A percentile compares a stretch with the other conserved stretches of the same genome.
These are phyloP conservation scores for Citrus glauca DNA, from an alignment of 345 rosid species.

Conservation along the genomic window DNA sequence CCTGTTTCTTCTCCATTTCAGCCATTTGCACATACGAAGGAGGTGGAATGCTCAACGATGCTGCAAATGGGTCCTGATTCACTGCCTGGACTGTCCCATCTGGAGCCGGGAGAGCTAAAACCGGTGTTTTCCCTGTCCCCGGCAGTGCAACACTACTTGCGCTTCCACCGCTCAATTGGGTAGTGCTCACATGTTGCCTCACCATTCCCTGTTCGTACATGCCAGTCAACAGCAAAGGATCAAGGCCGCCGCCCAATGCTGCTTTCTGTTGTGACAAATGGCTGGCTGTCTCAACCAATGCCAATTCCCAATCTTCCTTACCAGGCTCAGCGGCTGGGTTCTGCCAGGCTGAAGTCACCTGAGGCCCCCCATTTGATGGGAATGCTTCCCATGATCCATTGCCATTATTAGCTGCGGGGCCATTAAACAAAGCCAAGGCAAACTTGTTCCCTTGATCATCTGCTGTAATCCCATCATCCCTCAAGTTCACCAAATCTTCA, in stretches of 20 bases:
- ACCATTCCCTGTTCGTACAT: constrained; percentile 91
- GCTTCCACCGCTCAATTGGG: constrained; percentile 61
- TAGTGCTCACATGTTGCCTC: constrained; percentile 52
- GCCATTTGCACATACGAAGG: constrained; percentile 83
- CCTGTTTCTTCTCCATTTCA: constrained; percentile 81
- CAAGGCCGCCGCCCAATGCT: constrained; percentile 82
- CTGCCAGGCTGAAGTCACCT: constrained; percentile 82
- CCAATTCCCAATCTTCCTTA: constrained; percentile 88
- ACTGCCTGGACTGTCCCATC: constrained; percentile 67
- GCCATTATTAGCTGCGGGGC: constrained; percentile 40
- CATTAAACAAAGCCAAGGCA: constrained; percentile 82
- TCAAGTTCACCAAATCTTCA: constrained; percentile 74
- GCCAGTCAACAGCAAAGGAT: constrained; percentile 74
- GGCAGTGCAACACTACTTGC: constrained; percentile 79
- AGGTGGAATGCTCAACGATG: constrained; percentile 60
- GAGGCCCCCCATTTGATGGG: constrained; percentile 50
- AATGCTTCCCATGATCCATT: constrained; percentile 86
- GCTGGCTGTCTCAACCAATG: constrained; percentile 84
- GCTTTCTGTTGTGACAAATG: constrained; percentile 65
- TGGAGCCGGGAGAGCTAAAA: constrained; percentile 77
- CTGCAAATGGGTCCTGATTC: constrained; percentile 76
- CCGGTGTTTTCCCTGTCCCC: constrained; percentile 42
- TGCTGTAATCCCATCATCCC: constrained; percentile 57
- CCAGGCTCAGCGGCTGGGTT: constrained; percentile 70
- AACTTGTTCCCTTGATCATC: constrained; percentile 77